Evolutionary conservation across 1,139 yeast genomes (phyloP).

Genomic region (Geotrichum candidum): DNA sequence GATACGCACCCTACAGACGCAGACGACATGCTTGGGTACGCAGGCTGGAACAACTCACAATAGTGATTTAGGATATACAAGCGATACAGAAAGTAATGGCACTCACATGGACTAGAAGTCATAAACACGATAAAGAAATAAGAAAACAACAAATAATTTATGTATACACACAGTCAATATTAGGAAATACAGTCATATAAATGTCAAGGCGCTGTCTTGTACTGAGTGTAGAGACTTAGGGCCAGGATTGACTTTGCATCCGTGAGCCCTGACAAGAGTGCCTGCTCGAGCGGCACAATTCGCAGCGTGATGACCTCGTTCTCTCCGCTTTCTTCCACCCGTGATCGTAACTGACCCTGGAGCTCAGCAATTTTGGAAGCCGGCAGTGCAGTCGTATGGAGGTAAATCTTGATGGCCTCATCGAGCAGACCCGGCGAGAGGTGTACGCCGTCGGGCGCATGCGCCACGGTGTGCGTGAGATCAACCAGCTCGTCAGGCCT

Average conservation of each 20-base stretch:
- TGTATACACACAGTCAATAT: not conserved
- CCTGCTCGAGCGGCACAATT: conserved; percentile 19
- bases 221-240: conserved; percentile 17
- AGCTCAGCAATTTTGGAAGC: conserved; percentile 19
- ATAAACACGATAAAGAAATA: not conserved
- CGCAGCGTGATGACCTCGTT: conserved; percentile 22
- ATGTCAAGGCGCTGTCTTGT: not conserved
- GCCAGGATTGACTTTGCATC: conserved; percentile 26
- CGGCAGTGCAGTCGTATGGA: conserved; percentile 18
- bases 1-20: not conserved
- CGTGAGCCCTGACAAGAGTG: conserved; percentile 5
- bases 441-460: conserved; percentile 11
- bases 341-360: conserved; percentile 20
- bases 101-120: not conserved
- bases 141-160: not conserved
- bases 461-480: conserved; percentile 1
- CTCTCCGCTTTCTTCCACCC: conserved; percentile 18
- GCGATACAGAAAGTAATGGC: not conserved
- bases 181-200: not conserved
- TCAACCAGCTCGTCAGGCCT: conserved; percentile 24
- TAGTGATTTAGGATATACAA: not conserved
- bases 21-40: conserved; percentile 13
- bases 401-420: conserved; percentile 22
- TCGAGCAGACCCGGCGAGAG: conserved; percentile 25
- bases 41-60: conserved; percentile 11